Conservation (phyloP, 2,329 filamentous ascomycete genomes). For the Tympanopsis confertula region DNA sequence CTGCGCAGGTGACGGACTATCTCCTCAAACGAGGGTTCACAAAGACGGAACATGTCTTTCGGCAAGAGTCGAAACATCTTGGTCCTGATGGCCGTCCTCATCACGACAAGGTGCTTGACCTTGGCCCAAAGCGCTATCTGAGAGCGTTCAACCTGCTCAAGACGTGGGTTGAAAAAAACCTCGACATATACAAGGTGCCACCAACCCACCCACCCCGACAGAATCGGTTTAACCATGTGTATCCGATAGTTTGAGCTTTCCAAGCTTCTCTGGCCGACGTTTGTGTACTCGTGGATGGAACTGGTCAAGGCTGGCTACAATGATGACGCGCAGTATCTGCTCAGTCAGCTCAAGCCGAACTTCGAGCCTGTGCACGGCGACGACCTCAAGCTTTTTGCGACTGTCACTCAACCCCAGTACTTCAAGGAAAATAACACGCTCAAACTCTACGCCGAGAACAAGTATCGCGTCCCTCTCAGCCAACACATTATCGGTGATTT, state of each 20-base stretch:
- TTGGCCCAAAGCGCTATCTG: conserved; percentile 65
- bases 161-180: conserved; percentile 78
- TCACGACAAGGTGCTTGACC: conserved; percentile 50
- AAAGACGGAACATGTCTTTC: conserved; percentile 66
- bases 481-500: conserved; percentile 71
- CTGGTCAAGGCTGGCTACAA: conserved; percentile 62
- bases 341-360: conserved; percentile 50
- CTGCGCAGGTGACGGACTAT: not conserved
- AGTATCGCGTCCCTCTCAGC: conserved; percentile 83
- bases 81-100: conserved; percentile 72
- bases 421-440: conserved; percentile 65
- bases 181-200: conserved; percentile 80
- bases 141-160: conserved; percentile 64
- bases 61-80: conserved; percentile 76
- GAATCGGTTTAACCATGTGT: conserved; percentile 6
- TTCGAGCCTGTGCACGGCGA: conserved; percentile 74
- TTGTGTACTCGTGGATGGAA: conserved; percentile 83
- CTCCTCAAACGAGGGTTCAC: not conserved
- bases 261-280: conserved; percentile 83
- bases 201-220: not conserved
- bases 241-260: conserved; percentile 63
- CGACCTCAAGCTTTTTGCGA: conserved; percentile 65
- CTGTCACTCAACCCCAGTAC: conserved; percentile 67
- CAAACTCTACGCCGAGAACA: conserved; percentile 72
- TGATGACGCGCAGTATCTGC: conserved; percentile 63